Evolutionary conservation across 1,284 basidiomycete species (phyloP), one percentile per base, ranked within the genome.

Genomic region (Ustilago sp.): DNA sequence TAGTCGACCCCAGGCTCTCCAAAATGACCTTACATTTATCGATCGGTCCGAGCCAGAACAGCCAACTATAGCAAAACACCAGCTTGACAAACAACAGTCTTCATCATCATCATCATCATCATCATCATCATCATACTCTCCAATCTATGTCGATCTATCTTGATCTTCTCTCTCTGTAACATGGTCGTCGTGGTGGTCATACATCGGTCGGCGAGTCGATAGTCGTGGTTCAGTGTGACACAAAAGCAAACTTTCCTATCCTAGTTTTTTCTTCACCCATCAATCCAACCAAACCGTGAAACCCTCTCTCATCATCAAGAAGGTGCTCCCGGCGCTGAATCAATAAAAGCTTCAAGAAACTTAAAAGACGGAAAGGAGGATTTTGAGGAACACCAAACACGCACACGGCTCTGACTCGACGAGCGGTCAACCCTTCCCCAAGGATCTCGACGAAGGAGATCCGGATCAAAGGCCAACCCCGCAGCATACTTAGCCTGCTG

Each of bases 381-480:
- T 60, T 63, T 67, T 71, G 57, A 55, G 60, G 23, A 28, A 34
- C 41, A 59, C 73, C 63, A 66, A 71, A 71, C 61, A 59, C 74
- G 69, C 74, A 77, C 74, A 77, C 74, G 74, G 66, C 74, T 66
- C 66, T 69, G 74, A 77, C 74, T 77, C 60, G 74, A 56, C 74
- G 74, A 69, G 69, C 74, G 57, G 74, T 63, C 74, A 63, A 69
- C 74, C 74, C 63, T 73, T 77, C 74, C 63, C 69, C 63, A 28
- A 43, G 67, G 63, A 59, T 59, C 74, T 77, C 74, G 69, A 66
- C 74, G 67, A 63, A 71, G 74, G 74, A 77, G 74, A 64, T 48
- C 66, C 69, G 69, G 74, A 69, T 77, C 74, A 45, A 63, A 77
- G 74, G 74, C 70, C 74, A 73, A 68, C 69, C 63, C 74, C 66